Evolutionary conservation across 306 rosid species (phyloP), one percentile per base, ranked within the genome.

Genomic region (Herpetospermum pedunculosum): DNA sequence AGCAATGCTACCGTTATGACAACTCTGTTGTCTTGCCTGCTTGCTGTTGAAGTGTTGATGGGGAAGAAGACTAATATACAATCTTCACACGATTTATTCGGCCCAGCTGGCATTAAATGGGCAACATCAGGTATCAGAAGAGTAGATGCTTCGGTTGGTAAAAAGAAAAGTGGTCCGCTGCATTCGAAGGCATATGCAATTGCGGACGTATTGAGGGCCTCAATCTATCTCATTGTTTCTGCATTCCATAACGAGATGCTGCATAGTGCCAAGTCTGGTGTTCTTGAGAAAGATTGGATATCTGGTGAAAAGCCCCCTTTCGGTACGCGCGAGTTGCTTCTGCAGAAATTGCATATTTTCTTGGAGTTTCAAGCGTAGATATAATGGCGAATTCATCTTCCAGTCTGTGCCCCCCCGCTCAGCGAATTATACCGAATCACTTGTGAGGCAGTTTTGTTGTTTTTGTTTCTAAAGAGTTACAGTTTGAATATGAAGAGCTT

Each of bases 251-350:
- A 82, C 54, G 97, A 91, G 76, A 95, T 91, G 96, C 73, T 78
- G 79, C 83, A 86, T 69, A 86, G 97, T 76, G 89, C 92, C 50
- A 91, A 91, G 80, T 80, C 83, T 26, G 92, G 90, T 46, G 76
- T 85, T 72, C 89, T 91, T 15, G 99, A 94, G 80, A 94, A 89
- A 79, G 91, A 94, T 65, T 95, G 99, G 99, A 54, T 89, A 73
- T 77, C 76, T 0, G 64, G 74, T 35, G 82, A 70, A 64, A 87
- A 89, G 77, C 92, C 88, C 30, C 69, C 58, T 35, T 91, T 83
- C 3, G 96, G 97, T 64, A 78, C 88, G 35, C 86, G 82, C 0
- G 97, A 95, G 75, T 79, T 88, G 78, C 83, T 91, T 7, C 13
- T 81, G 59, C 92, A 88, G 72, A 95, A 91, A 70, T 21, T 95